These are phyloP conservation scores for Linnemannia elongata DNA, from an alignment of 192 early-diverging fungal genomes.

Conservation along the genomic window DNA sequence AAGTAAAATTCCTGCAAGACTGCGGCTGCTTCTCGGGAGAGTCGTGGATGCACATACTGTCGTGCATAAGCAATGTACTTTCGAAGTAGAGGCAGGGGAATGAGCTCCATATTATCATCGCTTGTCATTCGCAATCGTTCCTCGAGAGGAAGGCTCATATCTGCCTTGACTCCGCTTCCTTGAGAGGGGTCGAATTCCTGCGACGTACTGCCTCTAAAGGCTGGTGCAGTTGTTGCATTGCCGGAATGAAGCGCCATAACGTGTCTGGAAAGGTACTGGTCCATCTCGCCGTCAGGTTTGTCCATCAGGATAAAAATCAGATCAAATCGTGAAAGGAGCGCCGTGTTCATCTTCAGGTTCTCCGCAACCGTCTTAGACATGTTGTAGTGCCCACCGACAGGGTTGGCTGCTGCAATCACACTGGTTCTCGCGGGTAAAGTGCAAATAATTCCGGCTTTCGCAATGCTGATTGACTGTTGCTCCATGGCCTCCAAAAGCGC, in stretches of 20 bases:
- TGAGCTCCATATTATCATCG: slow-evolving; percentile 68
- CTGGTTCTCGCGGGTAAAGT: slow-evolving; percentile 86
- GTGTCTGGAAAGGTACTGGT: slow-evolving; percentile 83
- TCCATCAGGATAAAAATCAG: slow-evolving; percentile 88
- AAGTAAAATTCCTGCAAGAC: slow-evolving; percentile 82
- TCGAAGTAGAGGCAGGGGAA: slow-evolving; percentile 76
- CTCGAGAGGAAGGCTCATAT: slow-evolving; percentile 29
- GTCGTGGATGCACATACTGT: slow-evolving; percentile 79
- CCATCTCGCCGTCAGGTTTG: slow-evolving; percentile 83
- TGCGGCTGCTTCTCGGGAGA: slow-evolving; percentile 70
- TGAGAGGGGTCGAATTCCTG: slow-evolving; percentile 18
- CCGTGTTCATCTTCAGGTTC: slow-evolving; percentile 83
- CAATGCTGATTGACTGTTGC: slow-evolving; percentile 89
- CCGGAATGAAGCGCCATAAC: slow-evolving; percentile 81
- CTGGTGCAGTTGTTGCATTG: neutral
- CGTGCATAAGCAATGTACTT: slow-evolving; percentile 92
- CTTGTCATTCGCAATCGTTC: slow-evolving; percentile 64
- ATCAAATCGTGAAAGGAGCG: slow-evolving; percentile 85
- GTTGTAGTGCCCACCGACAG: slow-evolving; percentile 90
- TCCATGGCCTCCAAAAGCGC: slow-evolving; percentile 90
- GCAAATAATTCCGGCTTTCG: slow-evolving; percentile 89
- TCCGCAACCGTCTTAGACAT: slow-evolving; percentile 86
- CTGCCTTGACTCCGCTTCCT: slow-evolving; percentile 7
- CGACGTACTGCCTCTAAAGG: slow-evolving; percentile 11
- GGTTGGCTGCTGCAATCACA: slow-evolving; percentile 92